Evolutionary conservation across 192 early-diverging fungal genomes (phyloP).

Genomic region (Coemansia sp.): DNA sequence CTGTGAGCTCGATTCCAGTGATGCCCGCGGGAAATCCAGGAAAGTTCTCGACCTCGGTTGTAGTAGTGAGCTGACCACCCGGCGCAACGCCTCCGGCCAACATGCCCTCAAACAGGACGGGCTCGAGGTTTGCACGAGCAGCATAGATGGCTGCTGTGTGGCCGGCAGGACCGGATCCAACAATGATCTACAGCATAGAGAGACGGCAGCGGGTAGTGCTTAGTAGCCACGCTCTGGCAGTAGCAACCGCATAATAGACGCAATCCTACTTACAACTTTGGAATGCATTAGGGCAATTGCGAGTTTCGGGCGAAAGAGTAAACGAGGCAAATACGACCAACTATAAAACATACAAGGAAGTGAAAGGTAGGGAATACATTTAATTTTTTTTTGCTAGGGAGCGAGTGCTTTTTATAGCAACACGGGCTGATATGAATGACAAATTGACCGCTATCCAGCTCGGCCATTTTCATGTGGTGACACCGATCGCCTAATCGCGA

Average conservation of each 20-base stretch:
- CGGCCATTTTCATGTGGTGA: background rate
- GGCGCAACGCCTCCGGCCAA: constrained; percentile 85
- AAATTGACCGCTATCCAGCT: background rate
- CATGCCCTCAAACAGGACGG: constrained; percentile 96
- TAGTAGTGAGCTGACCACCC: constrained; percentile 90
- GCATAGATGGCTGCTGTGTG: constrained; percentile 98
- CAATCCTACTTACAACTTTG: constrained; percentile 33
- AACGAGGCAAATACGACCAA: background rate
- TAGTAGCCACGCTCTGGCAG: background rate
- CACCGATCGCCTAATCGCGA: background rate
- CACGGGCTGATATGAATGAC: background rate
- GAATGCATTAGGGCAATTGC: constrained; percentile 32
- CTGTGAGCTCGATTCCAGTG: constrained; percentile 84
- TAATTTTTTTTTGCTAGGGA: background rate
- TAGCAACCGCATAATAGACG: background rate
- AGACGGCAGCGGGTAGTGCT: background rate
- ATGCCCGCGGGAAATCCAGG: constrained; percentile 96
- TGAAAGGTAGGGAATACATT: background rate
- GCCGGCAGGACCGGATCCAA: constrained; percentile 95
- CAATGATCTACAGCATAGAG: constrained; percentile 57
- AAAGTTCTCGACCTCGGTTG: constrained; percentile 95
- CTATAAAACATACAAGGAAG: background rate
- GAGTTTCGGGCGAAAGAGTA: background rate
- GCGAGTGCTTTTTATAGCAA: background rate
- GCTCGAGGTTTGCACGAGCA: constrained; percentile 91